Evolutionary conservation across 2,329 filamentous ascomycete species (phyloP).

Genomic region (Gliomastix tumulicola): DNA sequence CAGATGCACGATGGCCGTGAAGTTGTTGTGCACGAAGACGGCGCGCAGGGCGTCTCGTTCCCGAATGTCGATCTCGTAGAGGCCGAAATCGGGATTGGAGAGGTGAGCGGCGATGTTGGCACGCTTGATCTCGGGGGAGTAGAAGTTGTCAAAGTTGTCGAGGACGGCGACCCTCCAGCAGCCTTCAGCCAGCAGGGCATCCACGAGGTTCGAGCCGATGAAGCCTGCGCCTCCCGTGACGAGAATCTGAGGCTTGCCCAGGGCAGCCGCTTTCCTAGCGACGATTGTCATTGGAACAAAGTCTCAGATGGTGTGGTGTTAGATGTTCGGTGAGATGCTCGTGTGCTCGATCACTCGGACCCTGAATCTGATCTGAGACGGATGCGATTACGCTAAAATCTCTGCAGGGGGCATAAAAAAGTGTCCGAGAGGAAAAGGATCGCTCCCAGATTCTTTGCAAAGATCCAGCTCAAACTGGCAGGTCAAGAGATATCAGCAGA

Average conservation of each 20-base stretch:
- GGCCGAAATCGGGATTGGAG: slow-evolving; percentile 9
- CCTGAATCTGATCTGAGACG: too few relatives aligned
- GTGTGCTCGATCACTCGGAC: too few relatives aligned
- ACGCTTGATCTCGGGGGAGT: slow-evolving; percentile 11
- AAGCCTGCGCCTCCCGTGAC: slow-evolving; percentile 16
- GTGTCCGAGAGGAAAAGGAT: too few relatives aligned
- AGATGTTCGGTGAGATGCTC: too few relatives aligned
- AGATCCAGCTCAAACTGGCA: too few relatives aligned
- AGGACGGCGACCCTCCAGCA: slow-evolving; percentile 11
- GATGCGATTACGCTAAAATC: too few relatives aligned
- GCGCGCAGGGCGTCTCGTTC: slow-evolving; percentile 4
- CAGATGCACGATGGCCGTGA: slow-evolving; percentile 11
- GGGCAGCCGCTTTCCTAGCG: too few relatives aligned
- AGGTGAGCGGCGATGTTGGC: slow-evolving; percentile 11
- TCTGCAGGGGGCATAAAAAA: too few relatives aligned
- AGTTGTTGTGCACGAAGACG: slow-evolving; percentile 9
- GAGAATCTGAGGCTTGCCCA: slow-evolving; percentile 16
- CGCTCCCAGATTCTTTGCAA: too few relatives aligned
- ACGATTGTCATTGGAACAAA: too few relatives aligned
- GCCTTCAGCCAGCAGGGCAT: slow-evolving; percentile 10
- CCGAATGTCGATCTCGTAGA: slow-evolving; percentile 11
- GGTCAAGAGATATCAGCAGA: too few relatives aligned
- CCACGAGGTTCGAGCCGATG: slow-evolving; percentile 15
- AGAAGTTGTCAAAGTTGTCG: slow-evolving; percentile 15
- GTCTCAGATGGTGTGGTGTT: too few relatives aligned